Evolutionary conservation across 495 filamentous ascomycete genomes (phyloP).

Genomic region (Penicillium samsonianum): DNA sequence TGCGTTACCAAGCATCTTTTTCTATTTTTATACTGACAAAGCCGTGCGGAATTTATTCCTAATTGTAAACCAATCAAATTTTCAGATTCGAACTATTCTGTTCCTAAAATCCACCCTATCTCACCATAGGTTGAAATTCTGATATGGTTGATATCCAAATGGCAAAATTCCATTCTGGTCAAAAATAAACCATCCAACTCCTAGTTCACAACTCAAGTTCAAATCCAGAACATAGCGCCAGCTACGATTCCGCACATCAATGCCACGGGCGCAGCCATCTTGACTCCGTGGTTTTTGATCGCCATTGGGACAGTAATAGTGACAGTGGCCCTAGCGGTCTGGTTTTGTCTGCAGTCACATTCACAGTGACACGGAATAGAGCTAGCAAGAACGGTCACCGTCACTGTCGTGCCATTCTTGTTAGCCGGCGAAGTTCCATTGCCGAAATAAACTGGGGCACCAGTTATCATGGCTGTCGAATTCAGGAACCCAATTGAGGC

Average conservation of each 20-base stretch:
- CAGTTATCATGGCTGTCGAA: neutral
- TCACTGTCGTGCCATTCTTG: neutral
- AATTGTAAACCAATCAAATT: neutral
- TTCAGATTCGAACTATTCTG: neutral
- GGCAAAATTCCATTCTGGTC: neutral
- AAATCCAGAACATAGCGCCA: neutral
- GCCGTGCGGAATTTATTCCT: neutral
- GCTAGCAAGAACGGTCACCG: neutral
- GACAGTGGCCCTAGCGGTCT: neutral
- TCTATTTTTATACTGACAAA: too few species aligned
- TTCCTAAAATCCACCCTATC: neutral
- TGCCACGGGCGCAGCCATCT: neutral
- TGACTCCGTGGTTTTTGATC: neutral
- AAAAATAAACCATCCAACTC: neutral
- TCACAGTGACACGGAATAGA: conserved; percentile 1
- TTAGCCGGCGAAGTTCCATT: neutral
- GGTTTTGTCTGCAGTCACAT: neutral
- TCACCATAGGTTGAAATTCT: neutral
- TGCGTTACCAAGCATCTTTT: neutral
- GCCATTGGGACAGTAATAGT: neutral
- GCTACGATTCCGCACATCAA: neutral
- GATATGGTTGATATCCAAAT: neutral
- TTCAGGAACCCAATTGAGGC: neutral
- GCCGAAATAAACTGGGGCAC: neutral
- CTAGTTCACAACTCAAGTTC: neutral